Percentiles rank a stretch among this genome's conserved stretches.
These are phyloP conservation scores for Penicillium sp. DNA, from an alignment of 2,329 filamentous ascomycete genomes.

Conservation along the genomic window DNA sequence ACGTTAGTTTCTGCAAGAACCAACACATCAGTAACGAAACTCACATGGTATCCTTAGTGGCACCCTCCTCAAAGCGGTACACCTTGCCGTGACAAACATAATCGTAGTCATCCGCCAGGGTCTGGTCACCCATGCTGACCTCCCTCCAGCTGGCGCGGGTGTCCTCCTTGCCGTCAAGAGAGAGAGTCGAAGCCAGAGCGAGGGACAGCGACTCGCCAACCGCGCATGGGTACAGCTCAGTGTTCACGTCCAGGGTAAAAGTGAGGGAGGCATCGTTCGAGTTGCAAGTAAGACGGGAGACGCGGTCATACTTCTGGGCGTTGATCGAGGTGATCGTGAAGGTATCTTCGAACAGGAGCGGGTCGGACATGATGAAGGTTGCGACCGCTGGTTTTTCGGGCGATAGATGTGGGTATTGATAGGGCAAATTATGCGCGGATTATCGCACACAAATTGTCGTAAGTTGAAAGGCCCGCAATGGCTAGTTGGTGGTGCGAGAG, in stretches of 20 bases:
- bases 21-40: slow-evolving; percentile 36
- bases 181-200: slow-evolving; percentile 78
- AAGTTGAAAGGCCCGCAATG: background rate
- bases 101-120: slow-evolving; percentile 53
- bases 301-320: slow-evolving; percentile 89
- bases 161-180: slow-evolving; percentile 82
- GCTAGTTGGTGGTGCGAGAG: slow-evolving; percentile 3
- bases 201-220: slow-evolving; percentile 75
- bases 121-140: slow-evolving; percentile 55
- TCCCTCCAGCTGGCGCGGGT: slow-evolving; percentile 75
- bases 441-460: background rate
- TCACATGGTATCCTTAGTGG: slow-evolving; percentile 77
- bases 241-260: slow-evolving; percentile 89
- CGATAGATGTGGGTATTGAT: background rate
- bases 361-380: slow-evolving; percentile 65
- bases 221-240: slow-evolving; percentile 78
- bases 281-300: slow-evolving; percentile 76
- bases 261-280: slow-evolving; percentile 71
- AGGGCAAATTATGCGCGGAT: background rate
- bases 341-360: slow-evolving; percentile 88
- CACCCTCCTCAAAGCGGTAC: slow-evolving; percentile 54
- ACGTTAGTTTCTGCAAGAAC: slow-evolving; percentile 1
- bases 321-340: slow-evolving; percentile 80
- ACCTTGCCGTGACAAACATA: slow-evolving; percentile 54
- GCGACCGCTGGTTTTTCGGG: slow-evolving; percentile 33